phyloP scores from a whole-genome alignment of 306 rosid species.

The Hippophae rhamnoides region DNA sequence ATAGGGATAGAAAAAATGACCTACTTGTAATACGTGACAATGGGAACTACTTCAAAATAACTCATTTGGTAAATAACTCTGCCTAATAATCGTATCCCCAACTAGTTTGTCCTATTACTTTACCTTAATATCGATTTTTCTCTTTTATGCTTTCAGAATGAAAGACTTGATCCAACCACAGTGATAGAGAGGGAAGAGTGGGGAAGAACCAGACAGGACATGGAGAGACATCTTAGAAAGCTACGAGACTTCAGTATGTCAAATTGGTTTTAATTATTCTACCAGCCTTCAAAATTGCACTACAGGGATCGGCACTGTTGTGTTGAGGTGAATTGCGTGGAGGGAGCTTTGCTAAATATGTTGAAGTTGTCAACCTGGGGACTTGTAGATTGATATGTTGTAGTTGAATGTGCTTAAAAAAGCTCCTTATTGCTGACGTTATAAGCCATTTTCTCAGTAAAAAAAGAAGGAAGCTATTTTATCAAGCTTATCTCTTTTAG shows the following conservation, averaged over 20 bases:
- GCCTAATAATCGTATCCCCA: constrained; percentile 11
- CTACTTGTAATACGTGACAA: constrained; percentile 70
- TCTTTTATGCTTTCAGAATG: constrained; percentile 47
- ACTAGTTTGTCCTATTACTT: constrained; percentile 7
- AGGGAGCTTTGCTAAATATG: no score
- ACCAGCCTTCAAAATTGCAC: constrained; percentile 1
- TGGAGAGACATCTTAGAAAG: constrained; percentile 95
- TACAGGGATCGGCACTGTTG: background rate
- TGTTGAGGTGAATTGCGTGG: no score
- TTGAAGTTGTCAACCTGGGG: no score
- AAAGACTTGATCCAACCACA: constrained; percentile 71
- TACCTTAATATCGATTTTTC: constrained; percentile 9
- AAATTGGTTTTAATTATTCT: constrained; percentile 61
- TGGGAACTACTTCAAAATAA: constrained; percentile 78
- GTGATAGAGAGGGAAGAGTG: constrained; percentile 88
- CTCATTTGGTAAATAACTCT: constrained; percentile 42
- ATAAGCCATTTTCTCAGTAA: no score
- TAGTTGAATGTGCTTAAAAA: no score
- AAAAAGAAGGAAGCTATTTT: no score
- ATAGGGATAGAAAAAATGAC: constrained; percentile 75
- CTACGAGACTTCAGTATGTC: constrained; percentile 76
- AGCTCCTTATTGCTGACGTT: no score
- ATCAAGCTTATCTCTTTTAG: no score
- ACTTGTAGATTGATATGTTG: no score
- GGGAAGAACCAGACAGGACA: constrained; percentile 59